Evolutionary conservation across 306 rosid species (phyloP).

Genomic region (Medicago truncatula): DNA sequence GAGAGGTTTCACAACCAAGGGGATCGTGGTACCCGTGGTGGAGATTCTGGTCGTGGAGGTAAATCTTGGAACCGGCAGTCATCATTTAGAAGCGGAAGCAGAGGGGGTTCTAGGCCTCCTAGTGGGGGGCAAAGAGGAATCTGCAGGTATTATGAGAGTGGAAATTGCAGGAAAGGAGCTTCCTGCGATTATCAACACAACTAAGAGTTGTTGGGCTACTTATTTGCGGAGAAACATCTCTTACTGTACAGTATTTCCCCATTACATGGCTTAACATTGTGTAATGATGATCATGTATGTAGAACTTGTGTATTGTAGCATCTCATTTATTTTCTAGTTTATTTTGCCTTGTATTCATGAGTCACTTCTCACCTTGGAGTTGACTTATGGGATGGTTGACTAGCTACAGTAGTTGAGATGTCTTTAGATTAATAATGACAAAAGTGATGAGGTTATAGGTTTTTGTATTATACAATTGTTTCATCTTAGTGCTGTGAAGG

Average conservation of each 20-base stretch:
- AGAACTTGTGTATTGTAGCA: slow-evolving; percentile 54
- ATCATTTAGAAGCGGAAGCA: slow-evolving; percentile 62
- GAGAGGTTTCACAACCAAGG: slow-evolving; percentile 69
- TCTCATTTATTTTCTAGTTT: slow-evolving; percentile 38
- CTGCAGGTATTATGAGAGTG: slow-evolving; percentile 82
- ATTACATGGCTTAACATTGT: slow-evolving; percentile 55
- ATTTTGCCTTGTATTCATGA: slow-evolving; percentile 26
- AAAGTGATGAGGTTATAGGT: neutral
- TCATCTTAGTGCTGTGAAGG: neutral
- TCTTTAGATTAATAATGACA: slow-evolving; percentile 25
- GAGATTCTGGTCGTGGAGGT: slow-evolving; percentile 70
- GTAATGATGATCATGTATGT: slow-evolving; percentile 49
- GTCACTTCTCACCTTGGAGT: slow-evolving; percentile 39
- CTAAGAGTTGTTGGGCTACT: slow-evolving; percentile 50
- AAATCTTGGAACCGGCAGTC: slow-evolving; percentile 82
- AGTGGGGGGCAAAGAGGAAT: slow-evolving; percentile 75
- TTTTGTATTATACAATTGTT: neutral
- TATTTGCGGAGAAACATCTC: slow-evolving; percentile 49
- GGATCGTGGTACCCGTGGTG: slow-evolving; percentile 64
- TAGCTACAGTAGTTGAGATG: slow-evolving; percentile 18
- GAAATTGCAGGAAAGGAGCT: slow-evolving; percentile 91
- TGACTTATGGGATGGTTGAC: slow-evolving; percentile 31
- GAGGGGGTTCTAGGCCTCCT: slow-evolving; percentile 80
- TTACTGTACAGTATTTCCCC: slow-evolving; percentile 78
- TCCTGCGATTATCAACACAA: slow-evolving; percentile 81